phyloP scores from a whole-genome alignment of 805 yeast species.

The Sungouiella thailandica region DNA sequence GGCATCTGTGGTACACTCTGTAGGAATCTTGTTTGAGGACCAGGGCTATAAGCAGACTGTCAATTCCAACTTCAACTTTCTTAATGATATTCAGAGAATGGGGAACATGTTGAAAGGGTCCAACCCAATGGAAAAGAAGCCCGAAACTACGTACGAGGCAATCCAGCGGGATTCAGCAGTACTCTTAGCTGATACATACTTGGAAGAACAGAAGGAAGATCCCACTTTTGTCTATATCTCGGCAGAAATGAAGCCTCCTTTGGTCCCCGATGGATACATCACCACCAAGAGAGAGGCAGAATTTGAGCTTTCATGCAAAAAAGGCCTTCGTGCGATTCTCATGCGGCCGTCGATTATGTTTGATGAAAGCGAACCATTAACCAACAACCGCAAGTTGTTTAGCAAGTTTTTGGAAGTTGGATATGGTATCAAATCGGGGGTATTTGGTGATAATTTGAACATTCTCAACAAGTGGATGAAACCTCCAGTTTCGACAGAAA shows the following conservation, averaged over 20 bases:
- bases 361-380: constrained; percentile 40
- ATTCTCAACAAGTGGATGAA: constrained; percentile 38
- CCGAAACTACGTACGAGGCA: constrained; percentile 50
- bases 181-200: constrained; percentile 52
- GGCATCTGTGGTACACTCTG: constrained; percentile 72
- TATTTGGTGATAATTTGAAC: constrained; percentile 35
- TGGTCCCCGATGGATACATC: constrained; percentile 63
- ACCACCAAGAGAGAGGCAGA: constrained; percentile 78
- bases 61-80: constrained; percentile 35
- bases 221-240: constrained; percentile 67
- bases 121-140: constrained; percentile 56
- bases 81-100: constrained; percentile 26
- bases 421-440: constrained; percentile 37
- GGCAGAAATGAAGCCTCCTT: constrained; percentile 69
- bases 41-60: constrained; percentile 57
- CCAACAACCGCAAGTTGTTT: constrained; percentile 37
- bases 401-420: constrained; percentile 40
- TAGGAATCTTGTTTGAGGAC: constrained; percentile 74
- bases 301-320: constrained; percentile 42
- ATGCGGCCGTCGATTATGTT: constrained; percentile 83
- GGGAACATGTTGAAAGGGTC: constrained; percentile 39
- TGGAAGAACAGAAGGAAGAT: constrained; percentile 11
- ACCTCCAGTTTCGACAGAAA: constrained; percentile 63
- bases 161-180: constrained; percentile 69
- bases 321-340: constrained; percentile 52